Percentiles rank a stretch among this genome's conserved stretches.
Conservation (phyloP, 164 flowering plant species). For the Amborella trichopoda region DNA sequence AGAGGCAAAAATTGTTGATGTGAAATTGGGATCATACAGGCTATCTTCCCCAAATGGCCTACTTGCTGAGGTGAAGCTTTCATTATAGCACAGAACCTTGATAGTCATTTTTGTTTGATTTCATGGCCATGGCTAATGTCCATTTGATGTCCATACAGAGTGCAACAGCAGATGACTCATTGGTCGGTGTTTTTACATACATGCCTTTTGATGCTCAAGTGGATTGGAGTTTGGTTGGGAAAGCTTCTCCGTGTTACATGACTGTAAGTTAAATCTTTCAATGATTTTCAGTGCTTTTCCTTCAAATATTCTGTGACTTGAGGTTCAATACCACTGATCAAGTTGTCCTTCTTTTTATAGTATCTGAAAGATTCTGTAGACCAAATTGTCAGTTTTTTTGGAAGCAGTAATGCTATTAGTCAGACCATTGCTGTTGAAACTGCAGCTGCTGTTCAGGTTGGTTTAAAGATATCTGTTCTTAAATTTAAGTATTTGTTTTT, state of each 20-base stretch:
- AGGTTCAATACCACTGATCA: too few species aligned
- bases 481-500: too few species aligned
- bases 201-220: conserved; percentile 83
- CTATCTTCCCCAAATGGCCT: conserved; percentile 85
- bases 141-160: conserved; percentile 52
- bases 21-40: conserved; percentile 78
- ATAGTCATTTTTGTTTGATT: not conserved
- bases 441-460: conserved; percentile 96
- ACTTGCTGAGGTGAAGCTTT: conserved; percentile 65
- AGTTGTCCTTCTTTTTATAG: conserved; percentile 25
- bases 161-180: conserved; percentile 59
- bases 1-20: conserved; percentile 71
- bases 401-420: conserved; percentile 67
- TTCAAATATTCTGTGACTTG: too few species aligned
- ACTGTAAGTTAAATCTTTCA: conserved; percentile 41
- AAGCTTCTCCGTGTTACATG: conserved; percentile 97
- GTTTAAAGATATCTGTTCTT: not conserved
- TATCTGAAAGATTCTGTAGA: conserved; percentile 81
- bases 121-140: too few species aligned
- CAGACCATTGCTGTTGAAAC: conserved; percentile 89
- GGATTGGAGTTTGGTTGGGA: conserved; percentile 92
- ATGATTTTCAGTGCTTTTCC: too few species aligned
- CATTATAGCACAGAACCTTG: not conserved
- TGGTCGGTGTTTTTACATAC: conserved; percentile 67
- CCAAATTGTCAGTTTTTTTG: conserved; percentile 64